phyloP scores from a whole-genome alignment of 345 rosid genomes.

The Pistacia atlantica region DNA sequence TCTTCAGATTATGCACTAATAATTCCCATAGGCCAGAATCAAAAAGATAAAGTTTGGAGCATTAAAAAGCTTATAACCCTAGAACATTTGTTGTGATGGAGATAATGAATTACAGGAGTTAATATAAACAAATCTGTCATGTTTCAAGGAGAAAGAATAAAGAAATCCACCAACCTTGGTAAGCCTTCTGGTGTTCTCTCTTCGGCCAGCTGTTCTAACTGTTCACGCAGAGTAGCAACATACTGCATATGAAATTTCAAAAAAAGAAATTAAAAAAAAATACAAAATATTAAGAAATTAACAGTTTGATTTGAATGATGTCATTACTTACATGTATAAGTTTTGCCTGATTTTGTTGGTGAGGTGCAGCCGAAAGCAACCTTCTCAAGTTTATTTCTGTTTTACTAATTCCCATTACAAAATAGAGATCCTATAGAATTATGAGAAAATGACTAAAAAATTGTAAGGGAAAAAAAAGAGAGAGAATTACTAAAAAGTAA shows the following conservation, averaged over 20 bases:
- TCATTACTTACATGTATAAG: constrained; percentile 60
- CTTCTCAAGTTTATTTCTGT: constrained; percentile 77
- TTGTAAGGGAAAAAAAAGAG: no score
- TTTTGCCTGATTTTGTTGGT: constrained; percentile 75
- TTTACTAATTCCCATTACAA: constrained; percentile 70
- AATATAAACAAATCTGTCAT: background rate
- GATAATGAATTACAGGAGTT: background rate
- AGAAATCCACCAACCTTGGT: constrained; percentile 51
- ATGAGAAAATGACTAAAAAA: background rate
- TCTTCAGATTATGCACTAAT: background rate
- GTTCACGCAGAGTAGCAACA: constrained; percentile 83
- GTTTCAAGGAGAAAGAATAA: background rate
- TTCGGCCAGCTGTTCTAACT: constrained; percentile 68
- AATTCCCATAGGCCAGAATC: background rate
- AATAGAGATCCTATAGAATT: constrained; percentile 10
- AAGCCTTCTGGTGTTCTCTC: constrained; percentile 77
- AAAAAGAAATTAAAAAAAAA: background rate
- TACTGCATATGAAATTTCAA: constrained; percentile 41
- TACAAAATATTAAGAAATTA: constrained; percentile 4
- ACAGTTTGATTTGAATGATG: background rate
- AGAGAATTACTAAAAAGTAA: no score
- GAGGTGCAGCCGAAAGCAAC: constrained; percentile 72
- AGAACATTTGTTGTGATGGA: background rate
- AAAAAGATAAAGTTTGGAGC: background rate
- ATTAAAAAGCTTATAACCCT: background rate